Evolutionary conservation across 129 eudicot species (phyloP).

Genomic region (Arctium lappa): DNA sequence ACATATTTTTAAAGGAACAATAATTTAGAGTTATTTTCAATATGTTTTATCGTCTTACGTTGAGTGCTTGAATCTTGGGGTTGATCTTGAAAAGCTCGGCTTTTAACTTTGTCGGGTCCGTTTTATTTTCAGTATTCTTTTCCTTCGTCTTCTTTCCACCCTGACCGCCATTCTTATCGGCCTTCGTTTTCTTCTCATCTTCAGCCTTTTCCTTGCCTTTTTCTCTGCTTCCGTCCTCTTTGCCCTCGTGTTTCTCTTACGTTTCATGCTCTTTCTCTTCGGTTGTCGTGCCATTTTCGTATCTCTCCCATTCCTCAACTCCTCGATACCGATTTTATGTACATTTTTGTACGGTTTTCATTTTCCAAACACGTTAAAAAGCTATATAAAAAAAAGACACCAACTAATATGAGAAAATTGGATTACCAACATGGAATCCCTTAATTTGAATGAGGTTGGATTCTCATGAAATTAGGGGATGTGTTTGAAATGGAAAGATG

Average conservation of each 20-base stretch:
- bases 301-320: slow-evolving; percentile 40
- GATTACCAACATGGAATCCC: slow-evolving; percentile 5
- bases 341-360: background rate
- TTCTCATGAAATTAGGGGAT: background rate
- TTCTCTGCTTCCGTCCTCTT: slow-evolving; percentile 20
- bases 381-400: background rate
- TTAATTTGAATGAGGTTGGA: background rate
- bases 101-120: slow-evolving; percentile 42
- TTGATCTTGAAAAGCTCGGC: slow-evolving; percentile 33
- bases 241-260: slow-evolving; percentile 28
- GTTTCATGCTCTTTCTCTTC: slow-evolving; percentile 18
- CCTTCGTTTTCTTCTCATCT: slow-evolving; percentile 35
- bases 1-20: background rate
- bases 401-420: background rate
- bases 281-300: slow-evolving; percentile 36
- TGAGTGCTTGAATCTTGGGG: slow-evolving; percentile 29
- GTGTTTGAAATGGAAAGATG: background rate
- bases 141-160: slow-evolving; percentile 42
- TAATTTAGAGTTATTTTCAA: background rate
- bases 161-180: slow-evolving; percentile 15
- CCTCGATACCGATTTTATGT: background rate
- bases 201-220: slow-evolving; percentile 28
- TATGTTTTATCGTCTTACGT: slow-evolving; percentile 32
- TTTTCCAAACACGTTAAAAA: background rate
- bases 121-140: slow-evolving; percentile 48